Percentiles rank a stretch among this genome's conserved stretches.
Evolutionary conservation across 225 moss, liverwort and hornwort species (phyloP).

Genomic region (Physcomitrellopsis africana): DNA sequence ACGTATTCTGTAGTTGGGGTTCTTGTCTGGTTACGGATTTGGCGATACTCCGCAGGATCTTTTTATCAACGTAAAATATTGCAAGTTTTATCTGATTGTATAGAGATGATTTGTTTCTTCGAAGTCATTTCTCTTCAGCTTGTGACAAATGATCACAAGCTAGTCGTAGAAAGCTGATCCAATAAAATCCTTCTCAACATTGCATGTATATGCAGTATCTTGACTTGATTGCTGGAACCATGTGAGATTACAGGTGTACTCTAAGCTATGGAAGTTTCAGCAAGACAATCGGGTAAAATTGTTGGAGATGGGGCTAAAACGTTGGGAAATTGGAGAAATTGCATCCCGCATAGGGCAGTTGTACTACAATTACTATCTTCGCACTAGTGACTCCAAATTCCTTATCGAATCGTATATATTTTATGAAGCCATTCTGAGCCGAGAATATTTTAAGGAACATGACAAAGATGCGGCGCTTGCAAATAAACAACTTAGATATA

Average conservation of each 20-base stretch:
- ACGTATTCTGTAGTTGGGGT: slow-evolving; percentile 5
- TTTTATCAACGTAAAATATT: not conserved
- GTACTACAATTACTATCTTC: slow-evolving; percentile 96
- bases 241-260: slow-evolving; percentile 65
- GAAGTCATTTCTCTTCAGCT: slow-evolving; percentile 13
- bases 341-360: slow-evolving; percentile 97
- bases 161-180: not conserved
- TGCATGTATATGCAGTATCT: slow-evolving; percentile 12
- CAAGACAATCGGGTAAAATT: slow-evolving; percentile 94
- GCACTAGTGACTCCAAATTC: slow-evolving; percentile 95
- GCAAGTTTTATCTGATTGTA: too few relatives aligned
- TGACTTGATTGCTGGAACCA: slow-evolving; percentile 29
- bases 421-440: slow-evolving; percentile 93
- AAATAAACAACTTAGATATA: slow-evolving; percentile 93
- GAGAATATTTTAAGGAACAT: slow-evolving; percentile 97
- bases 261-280: slow-evolving; percentile 98
- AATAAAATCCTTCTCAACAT: not conserved
- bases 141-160: slow-evolving; percentile 6
- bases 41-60: slow-evolving; percentile 13
- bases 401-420: slow-evolving; percentile 93
- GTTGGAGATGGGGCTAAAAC: slow-evolving; percentile 85
- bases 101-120: not conserved
- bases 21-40: slow-evolving; percentile 24
- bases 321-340: slow-evolving; percentile 99
- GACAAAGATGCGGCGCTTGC: slow-evolving; percentile 82